Percentiles rank a stretch among this genome's conserved stretches.
Evolutionary conservation across 75 land plant genomes (phyloP).

Genomic region (Cupressus sempervirens): DNA sequence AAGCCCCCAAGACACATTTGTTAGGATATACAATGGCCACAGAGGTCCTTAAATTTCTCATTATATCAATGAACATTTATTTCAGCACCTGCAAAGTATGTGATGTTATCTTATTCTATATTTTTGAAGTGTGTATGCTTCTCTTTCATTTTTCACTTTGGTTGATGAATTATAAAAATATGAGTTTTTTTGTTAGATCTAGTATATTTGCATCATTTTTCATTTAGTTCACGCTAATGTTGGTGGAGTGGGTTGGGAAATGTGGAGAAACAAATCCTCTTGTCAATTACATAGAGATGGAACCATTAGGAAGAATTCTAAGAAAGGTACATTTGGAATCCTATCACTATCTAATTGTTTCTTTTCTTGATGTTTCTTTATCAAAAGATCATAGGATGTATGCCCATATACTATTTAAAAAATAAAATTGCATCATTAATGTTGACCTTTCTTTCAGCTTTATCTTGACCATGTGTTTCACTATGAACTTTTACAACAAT

Average conservation of each 20-base stretch:
- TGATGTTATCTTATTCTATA: neutral
- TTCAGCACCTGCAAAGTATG: slow-evolving; percentile 43
- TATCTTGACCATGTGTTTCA: no score
- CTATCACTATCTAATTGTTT: no score
- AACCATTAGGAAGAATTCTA: neutral
- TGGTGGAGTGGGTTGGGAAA: neutral
- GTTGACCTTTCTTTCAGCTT: no score
- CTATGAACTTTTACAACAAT: no score
- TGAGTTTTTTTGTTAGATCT: neutral
- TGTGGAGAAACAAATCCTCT: neutral
- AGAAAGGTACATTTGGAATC: no score
- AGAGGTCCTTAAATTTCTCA: slow-evolving; percentile 51
- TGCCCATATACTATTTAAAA: no score
- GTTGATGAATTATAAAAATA: neutral
- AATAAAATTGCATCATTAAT: no score
- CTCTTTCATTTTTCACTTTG: neutral
- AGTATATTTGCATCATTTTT: neutral
- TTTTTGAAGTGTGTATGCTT: neutral
- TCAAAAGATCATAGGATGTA: no score
- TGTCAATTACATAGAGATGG: neutral
- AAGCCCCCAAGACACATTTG: slow-evolving; percentile 46
- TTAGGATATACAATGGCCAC: slow-evolving; percentile 63
- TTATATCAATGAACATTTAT: slow-evolving; percentile 45
- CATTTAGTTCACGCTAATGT: neutral
- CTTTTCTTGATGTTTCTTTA: no score